Evolutionary conservation across 495 filamentous ascomycete species (phyloP), one percentile per base, ranked within the genome.

Genomic region (Annulohypoxylon moriforme): DNA sequence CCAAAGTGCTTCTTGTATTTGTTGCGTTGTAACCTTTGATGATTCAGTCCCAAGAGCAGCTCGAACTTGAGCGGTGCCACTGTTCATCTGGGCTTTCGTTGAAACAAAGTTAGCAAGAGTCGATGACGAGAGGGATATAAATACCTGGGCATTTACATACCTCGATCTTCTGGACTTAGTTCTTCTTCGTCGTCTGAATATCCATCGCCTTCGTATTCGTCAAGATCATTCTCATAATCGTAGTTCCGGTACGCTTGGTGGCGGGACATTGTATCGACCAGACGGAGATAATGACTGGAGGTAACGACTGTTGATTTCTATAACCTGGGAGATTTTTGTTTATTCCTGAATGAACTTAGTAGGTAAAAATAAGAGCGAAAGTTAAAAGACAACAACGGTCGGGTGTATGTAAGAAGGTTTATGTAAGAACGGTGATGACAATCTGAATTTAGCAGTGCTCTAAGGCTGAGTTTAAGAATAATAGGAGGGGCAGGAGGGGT

Each of bases 1-100:
- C 93, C 94, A 99, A 31, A 99, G 78, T 0, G 94, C 86, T 58
- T 98, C 96, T 77, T 97, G 86, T 44, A 97, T 94, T 65, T 96
- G 90, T 33, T 87, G 82, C 52, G 89, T 87, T 20, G 89, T 88
- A 47, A 90, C 83, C 44, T 84, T 84, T 33, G 79, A 77, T 46
- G 83, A 81, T 38, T 84, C 81, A 8, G 73, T 60, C 3, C 86
- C 89, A 9, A 94, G 80, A 7, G 83, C 81, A 18, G 82, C 78
- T 66, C 85, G 85, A 36, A 92, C 86, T 67, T 85, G 76, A 46
- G 78, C 77, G 6, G 87, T 87, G 44, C 89, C 90, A 38, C 81
- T 60, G 27, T 78, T 79, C 84, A 94, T 83, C 53, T 89, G 84
- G 38, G 71, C 79, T 70, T 60, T 16, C 22, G 56, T 55, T 58